These are phyloP conservation scores for Sergeia podlipaevii DNA, from an alignment of 208 protist species.

Conservation along the genomic window DNA sequence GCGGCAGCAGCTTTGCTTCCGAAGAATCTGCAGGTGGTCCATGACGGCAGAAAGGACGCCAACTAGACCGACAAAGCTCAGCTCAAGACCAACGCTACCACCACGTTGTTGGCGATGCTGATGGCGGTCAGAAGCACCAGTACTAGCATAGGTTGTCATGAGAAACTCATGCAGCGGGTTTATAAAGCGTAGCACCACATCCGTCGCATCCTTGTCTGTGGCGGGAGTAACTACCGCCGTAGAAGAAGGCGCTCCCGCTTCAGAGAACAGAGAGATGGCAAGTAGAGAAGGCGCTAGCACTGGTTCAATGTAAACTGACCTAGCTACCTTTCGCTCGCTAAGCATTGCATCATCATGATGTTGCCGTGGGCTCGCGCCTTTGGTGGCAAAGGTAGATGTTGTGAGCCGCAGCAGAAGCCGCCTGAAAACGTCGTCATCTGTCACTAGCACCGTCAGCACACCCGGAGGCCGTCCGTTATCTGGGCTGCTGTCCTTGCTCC, in stretches of 20 bases:
- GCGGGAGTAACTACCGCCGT: not conserved
- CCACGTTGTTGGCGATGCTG: not conserved
- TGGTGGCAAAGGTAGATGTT: not conserved
- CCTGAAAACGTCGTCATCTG: conserved; percentile 53
- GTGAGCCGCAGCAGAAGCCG: conserved; percentile 44
- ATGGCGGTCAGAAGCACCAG: too few species aligned
- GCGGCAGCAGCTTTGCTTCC: conserved; percentile 34
- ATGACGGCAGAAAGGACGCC: conserved; percentile 31
- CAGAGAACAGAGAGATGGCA: too few species aligned
- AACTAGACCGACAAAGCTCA: conserved; percentile 43
- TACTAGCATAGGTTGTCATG: not conserved
- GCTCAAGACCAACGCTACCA: conserved; percentile 5
- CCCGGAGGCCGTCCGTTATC: not conserved
- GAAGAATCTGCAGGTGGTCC: conserved; percentile 35
- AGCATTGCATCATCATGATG: too few species aligned
- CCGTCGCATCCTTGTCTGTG: not conserved
- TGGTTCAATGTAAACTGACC: too few species aligned
- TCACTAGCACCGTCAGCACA: conserved; percentile 15
- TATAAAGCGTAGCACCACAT: conserved; percentile 23
- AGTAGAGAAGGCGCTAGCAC: too few species aligned
- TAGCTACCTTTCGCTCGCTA: too few species aligned
- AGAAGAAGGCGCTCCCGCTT: too few species aligned
- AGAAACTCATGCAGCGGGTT: conserved; percentile 18
- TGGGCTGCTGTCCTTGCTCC: not conserved
- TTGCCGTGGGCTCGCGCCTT: not conserved